Percentiles rank a stretch among this genome's conserved stretches.
Evolutionary conservation across 1,284 basidiomycete genomes (phyloP).

Genomic region (Leccinum angustisporum): DNA sequence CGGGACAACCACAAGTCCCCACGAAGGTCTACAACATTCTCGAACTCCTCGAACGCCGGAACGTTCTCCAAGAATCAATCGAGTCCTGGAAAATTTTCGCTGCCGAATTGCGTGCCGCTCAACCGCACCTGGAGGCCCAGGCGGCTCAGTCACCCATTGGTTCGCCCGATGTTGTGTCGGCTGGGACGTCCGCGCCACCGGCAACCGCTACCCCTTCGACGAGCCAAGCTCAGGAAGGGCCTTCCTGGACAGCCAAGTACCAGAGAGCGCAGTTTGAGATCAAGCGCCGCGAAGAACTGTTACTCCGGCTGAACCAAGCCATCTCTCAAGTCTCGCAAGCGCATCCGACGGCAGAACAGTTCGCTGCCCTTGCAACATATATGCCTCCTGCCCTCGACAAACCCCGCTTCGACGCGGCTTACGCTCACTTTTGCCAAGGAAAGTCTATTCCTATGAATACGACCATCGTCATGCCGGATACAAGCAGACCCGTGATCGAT

Average conservation of each 20-base stretch:
- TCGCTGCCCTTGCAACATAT: conserved; percentile 30
- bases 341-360: conserved; percentile 27
- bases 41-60: conserved; percentile 30
- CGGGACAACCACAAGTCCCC: conserved; percentile 18
- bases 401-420: conserved; percentile 32
- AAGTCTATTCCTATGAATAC: conserved; percentile 30
- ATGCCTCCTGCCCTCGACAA: conserved; percentile 34
- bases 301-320: conserved; percentile 31
- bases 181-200: background rate
- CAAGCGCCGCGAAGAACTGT: conserved; percentile 32
- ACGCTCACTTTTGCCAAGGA: conserved; percentile 32
- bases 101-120: conserved; percentile 22
- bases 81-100: conserved; percentile 23
- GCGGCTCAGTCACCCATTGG: background rate
- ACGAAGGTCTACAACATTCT: conserved; percentile 27
- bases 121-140: conserved; percentile 18
- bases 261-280: conserved; percentile 34
- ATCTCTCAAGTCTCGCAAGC: conserved; percentile 22
- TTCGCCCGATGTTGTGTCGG: background rate
- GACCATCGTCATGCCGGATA: conserved; percentile 33
- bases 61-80: conserved; percentile 32
- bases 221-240: conserved; percentile 13
- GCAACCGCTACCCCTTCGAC: background rate
- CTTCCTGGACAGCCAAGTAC: conserved; percentile 26
- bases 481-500: conserved; percentile 29